phyloP scores from a whole-genome alignment of 768 basidiomycete genomes.

The Boletus subcaerulescens region DNA sequence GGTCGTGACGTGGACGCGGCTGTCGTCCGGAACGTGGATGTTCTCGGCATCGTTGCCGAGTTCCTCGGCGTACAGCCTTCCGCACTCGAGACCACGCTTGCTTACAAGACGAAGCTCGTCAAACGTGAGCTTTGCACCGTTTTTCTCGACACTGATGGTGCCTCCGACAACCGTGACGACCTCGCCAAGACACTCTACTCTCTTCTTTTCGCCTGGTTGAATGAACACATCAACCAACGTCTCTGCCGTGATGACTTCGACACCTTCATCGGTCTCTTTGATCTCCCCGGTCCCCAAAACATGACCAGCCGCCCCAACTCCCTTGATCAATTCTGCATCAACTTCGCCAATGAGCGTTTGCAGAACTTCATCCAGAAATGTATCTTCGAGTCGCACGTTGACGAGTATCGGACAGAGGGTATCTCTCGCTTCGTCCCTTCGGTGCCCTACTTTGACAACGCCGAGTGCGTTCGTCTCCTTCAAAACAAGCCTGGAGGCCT shows the following conservation, averaged over 20 bases:
- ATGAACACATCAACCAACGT: conserved; percentile 93
- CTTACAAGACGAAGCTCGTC: conserved; percentile 89
- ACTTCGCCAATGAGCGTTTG: conserved; percentile 92
- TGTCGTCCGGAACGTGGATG: conserved; percentile 82
- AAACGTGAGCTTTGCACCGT: conserved; percentile 97
- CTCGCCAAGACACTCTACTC: conserved; percentile 93
- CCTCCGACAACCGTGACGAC: conserved; percentile 90
- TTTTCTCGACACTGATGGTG: conserved; percentile 92
- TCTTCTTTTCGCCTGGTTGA: conserved; percentile 92
- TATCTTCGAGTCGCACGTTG: conserved; percentile 70
- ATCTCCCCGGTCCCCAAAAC: conserved; percentile 92
- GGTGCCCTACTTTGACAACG: conserved; percentile 84
- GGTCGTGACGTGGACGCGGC: conserved; percentile 88
- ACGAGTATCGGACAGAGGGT: conserved; percentile 82
- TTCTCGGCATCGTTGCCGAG: conserved; percentile 84
- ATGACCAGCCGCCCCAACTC: conserved; percentile 85
- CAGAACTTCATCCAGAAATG: conserved; percentile 74
- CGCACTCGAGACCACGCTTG: conserved; percentile 75
- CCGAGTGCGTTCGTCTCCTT: conserved; percentile 76
- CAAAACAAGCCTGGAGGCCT: conserved; percentile 59
- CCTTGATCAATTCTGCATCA: conserved; percentile 94
- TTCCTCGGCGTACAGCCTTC: conserved; percentile 81
- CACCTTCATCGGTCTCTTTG: conserved; percentile 90
- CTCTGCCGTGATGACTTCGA: conserved; percentile 91
- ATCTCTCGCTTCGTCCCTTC: conserved; percentile 67